Percentiles rank a stretch among this genome's conserved stretches.
Evolutionary conservation across 1,284 basidiomycete species (phyloP).

Genomic region (Agroathelia rolfsii): DNA sequence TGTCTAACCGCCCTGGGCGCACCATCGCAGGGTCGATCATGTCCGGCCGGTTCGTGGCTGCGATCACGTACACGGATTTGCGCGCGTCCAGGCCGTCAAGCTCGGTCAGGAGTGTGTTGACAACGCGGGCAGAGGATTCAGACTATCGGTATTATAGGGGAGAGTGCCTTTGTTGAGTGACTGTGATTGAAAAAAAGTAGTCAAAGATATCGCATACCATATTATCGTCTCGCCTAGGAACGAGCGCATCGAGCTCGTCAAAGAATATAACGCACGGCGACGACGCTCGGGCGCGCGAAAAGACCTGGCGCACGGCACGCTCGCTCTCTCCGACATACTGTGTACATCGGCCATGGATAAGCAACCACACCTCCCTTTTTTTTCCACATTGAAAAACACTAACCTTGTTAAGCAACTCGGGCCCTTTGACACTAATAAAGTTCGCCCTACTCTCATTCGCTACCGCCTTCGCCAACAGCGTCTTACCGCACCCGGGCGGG

Average conservation of each 20-base stretch:
- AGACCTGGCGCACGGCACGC: constrained; percentile 88
- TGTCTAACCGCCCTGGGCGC: constrained; percentile 91
- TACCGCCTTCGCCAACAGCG: constrained; percentile 86
- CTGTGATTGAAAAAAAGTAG: constrained; percentile 2
- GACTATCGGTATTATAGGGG: constrained; percentile 47
- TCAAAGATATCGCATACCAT: constrained; percentile 12
- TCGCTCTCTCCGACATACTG: constrained; percentile 98
- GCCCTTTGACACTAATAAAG: constrained; percentile 96
- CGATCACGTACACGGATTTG: constrained; percentile 87
- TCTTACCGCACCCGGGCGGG: constrained; percentile 97
- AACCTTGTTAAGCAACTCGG: constrained; percentile 54
- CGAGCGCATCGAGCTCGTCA: constrained; percentile 44
- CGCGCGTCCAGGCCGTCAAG: constrained; percentile 98
- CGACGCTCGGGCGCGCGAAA: constrained; percentile 88
- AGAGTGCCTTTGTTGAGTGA: constrained; percentile 81
- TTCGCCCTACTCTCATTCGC: constrained; percentile 94
- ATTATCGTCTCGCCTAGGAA: constrained; percentile 86
- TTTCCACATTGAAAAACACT: constrained; percentile 1
- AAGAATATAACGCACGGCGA: constrained; percentile 96
- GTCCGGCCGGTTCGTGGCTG: constrained; percentile 94
- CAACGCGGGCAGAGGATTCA: constrained; percentile 71
- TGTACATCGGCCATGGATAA: constrained; percentile 71
- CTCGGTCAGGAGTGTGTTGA: constrained; percentile 91
- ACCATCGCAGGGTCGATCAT: constrained; percentile 97
- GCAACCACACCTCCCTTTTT: constrained; percentile 5